Percentiles rank a stretch among this genome's conserved stretches.
Evolutionary conservation across 2,329 filamentous ascomycete species (phyloP).

Genomic region (Rasamsonia emersonii): DNA sequence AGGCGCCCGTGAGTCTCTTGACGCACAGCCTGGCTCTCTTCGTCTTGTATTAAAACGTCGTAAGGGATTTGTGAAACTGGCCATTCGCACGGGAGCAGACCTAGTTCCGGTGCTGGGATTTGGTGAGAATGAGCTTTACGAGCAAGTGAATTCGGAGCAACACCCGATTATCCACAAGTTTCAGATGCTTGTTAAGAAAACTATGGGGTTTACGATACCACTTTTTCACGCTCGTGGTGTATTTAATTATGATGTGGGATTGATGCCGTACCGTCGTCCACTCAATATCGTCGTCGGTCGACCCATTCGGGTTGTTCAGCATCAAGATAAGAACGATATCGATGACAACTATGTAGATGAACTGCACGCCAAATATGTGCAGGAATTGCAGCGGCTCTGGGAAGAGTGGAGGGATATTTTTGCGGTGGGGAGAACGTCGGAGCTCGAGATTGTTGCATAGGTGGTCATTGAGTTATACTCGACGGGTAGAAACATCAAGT

Average conservation of each 20-base stretch:
- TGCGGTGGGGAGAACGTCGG: slow-evolving; percentile 33
- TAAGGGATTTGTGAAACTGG: slow-evolving; percentile 91
- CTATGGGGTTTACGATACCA: slow-evolving; percentile 86
- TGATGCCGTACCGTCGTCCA: slow-evolving; percentile 85
- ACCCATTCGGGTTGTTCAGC: slow-evolving; percentile 62
- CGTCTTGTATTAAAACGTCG: slow-evolving; percentile 72
- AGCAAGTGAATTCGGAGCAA: slow-evolving; percentile 68
- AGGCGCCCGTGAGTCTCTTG: slow-evolving; percentile 83
- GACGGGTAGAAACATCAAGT: no score
- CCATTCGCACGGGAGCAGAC: slow-evolving; percentile 84
- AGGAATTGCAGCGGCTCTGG: slow-evolving; percentile 44
- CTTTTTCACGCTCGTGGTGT: slow-evolving; percentile 84
- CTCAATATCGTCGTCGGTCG: slow-evolving; percentile 84
- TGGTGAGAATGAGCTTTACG: slow-evolving; percentile 93
- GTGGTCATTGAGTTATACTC: slow-evolving; percentile 4
- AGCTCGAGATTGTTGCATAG: slow-evolving; percentile 37
- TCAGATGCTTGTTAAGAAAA: slow-evolving; percentile 75
- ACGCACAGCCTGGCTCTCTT: slow-evolving; percentile 70
- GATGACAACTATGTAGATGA: slow-evolving; percentile 68
- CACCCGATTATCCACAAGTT: slow-evolving; percentile 72
- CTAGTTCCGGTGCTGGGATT: slow-evolving; percentile 87
- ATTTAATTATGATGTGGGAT: slow-evolving; percentile 94
- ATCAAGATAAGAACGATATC: slow-evolving; percentile 51
- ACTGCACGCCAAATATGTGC: slow-evolving; percentile 69
- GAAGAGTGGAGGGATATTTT: slow-evolving; percentile 40